phyloP scores from a whole-genome alignment of 1,139 yeast genomes.

The Blastobotrys serpentis region DNA sequence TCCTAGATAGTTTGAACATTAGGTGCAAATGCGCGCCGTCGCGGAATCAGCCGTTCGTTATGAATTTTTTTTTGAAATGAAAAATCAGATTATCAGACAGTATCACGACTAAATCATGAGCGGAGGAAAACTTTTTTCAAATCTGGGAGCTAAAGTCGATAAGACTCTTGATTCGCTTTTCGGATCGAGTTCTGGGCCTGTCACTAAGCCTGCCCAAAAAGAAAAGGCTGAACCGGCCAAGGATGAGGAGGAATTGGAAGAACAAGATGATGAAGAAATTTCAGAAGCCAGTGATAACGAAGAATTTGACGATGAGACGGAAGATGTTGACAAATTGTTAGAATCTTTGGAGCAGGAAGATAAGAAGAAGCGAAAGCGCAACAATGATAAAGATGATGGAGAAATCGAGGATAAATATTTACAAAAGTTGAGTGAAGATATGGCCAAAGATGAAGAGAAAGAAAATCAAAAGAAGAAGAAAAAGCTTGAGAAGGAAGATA shows the following conservation, averaged over 20 bases:
- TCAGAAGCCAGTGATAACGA: slow-evolving; percentile 28
- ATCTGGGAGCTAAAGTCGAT: slow-evolving; percentile 20
- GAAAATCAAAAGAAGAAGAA: slow-evolving; percentile 26
- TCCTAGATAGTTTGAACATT: too few relatives aligned
- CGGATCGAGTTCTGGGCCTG: slow-evolving; percentile 33
- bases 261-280: slow-evolving; percentile 27
- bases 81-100: neutral
- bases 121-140: slow-evolving; percentile 6
- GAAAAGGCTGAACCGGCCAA: slow-evolving; percentile 34
- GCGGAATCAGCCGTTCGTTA: slow-evolving; percentile 5
- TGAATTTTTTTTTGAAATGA: neutral
- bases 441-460: slow-evolving; percentile 22
- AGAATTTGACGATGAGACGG: slow-evolving; percentile 29
- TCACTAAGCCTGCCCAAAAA: slow-evolving; percentile 28
- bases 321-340: slow-evolving; percentile 18
- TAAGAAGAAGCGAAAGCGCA: slow-evolving; percentile 28
- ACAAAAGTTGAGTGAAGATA: slow-evolving; percentile 23
- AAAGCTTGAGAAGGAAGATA: slow-evolving; percentile 24
- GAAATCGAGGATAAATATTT: slow-evolving; percentile 28
- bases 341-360: slow-evolving; percentile 22
- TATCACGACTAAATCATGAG: slow-evolving; percentile 7
- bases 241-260: slow-evolving; percentile 27
- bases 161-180: slow-evolving; percentile 27
- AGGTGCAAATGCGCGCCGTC: too few relatives aligned
- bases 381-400: slow-evolving; percentile 30